Evolutionary conservation across 345 rosid species (phyloP), one percentile per base, ranked within the genome.

Genomic region (Corchorus olitorius): DNA sequence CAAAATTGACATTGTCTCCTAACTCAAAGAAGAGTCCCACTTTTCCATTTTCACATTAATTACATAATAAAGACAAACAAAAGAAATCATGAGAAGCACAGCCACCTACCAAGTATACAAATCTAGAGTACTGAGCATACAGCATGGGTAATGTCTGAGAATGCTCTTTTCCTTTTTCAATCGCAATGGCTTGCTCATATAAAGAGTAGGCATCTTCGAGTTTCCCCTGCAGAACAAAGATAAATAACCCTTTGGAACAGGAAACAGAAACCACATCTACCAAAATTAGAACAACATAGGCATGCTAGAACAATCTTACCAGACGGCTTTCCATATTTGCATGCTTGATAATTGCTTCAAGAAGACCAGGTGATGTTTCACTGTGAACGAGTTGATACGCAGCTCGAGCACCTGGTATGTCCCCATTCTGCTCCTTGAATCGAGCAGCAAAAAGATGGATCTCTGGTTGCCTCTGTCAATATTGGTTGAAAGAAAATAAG

Each of bases 101-200:
- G 8, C 15, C 54, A 84, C 97, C 48, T 78, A 97, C 99, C 97
- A 92, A 75, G 80, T 85, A 87, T 9, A 84, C 35, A 80, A 97
- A 97, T 35, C 97, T 89, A 15, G 97, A 80, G 76, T 90, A 97
- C 74, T 92, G 99, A 63, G 98, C 98, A 87, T 91, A 92, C 75
- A 94, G 70, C 81, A 93, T 87, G 3, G 97, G 94, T 74, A 97
- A 81, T 67, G 87, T 77, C 81, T 86, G 88, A 12, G 98, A 92
- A 78, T 90, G 89, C 73, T 94, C 98, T 89, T 92, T 94, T 43
- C 93, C 99, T 83, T 92, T 97, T 77, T 97, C 99, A 84, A 94
- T 90, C 75, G 99, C 91, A 81, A 90, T 94, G 46, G 96, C 91
- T 79, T 97, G 98, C 74, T 97, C 98, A 75, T 92, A 97, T 76